phyloP scores from a whole-genome alignment of 2,329 filamentous ascomycete species.

The Penicillium decumbens region DNA sequence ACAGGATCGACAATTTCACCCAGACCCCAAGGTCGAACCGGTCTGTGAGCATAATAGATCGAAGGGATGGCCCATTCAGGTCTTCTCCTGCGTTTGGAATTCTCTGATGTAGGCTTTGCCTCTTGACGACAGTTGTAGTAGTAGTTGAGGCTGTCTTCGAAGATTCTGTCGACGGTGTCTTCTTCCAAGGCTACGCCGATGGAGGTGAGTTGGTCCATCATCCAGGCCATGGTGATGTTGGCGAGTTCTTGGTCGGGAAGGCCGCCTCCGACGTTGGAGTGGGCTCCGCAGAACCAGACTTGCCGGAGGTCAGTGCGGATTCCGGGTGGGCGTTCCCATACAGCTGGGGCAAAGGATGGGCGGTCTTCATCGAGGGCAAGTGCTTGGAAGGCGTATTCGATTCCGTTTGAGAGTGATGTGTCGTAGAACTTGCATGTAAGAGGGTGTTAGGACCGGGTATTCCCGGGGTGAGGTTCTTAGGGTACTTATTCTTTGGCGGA shows the following conservation, averaged over 20 bases:
- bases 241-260: slow-evolving; percentile 48
- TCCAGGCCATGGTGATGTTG: slow-evolving; percentile 49
- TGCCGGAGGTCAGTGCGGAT: slow-evolving; percentile 38
- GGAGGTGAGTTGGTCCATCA: slow-evolving; percentile 37
- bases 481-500: slow-evolving; percentile 23
- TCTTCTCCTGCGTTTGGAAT: neutral
- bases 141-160: slow-evolving; percentile 12
- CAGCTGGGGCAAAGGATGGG: slow-evolving; percentile 28
- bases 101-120: neutral
- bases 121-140: slow-evolving; percentile 11
- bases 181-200: slow-evolving; percentile 16
- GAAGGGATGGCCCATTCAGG: slow-evolving; percentile 10
- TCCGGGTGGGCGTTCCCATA: slow-evolving; percentile 29
- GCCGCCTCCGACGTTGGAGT: slow-evolving; percentile 48
- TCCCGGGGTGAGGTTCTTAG: neutral
- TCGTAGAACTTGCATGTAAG: slow-evolving; percentile 31
- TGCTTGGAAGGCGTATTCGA: slow-evolving; percentile 35
- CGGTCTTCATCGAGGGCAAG: slow-evolving; percentile 32
- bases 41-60: slow-evolving; percentile 15
- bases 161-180: slow-evolving; percentile 12
- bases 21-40: slow-evolving; percentile 17
- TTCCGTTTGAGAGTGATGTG: slow-evolving; percentile 26
- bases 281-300: slow-evolving; percentile 48
- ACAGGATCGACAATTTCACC: slow-evolving; percentile 17
- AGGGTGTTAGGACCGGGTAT: slow-evolving; percentile 6